Evolutionary conservation across 345 rosid species (phyloP), one percentile per base, ranked within the genome.

Genomic region (Turnera subulata): DNA sequence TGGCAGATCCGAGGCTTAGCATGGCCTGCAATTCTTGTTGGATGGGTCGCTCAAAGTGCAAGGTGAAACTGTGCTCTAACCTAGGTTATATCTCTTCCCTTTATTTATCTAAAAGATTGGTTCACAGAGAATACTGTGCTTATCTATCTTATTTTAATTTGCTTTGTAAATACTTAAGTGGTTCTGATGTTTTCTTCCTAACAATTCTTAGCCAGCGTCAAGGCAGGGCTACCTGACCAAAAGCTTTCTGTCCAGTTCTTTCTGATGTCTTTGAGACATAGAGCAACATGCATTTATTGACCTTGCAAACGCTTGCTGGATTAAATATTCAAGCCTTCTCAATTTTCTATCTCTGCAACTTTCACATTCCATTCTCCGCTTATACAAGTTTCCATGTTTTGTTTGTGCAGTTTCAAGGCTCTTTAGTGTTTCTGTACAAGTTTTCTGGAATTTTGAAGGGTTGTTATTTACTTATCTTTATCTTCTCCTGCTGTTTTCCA

Each of bases 31-130:
- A 62, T 85, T 74, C 87, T 89, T 44, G 75, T 82, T 61, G 96
- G 97, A 53, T 83, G 87, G 94, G 94, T 89, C 62, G 88, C 97
- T 73, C 94, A 89, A 72, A 86, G 96, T 75, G 98, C 98, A 68
- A 92, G 98, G 98, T 92, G 59, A 66, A 39, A 58, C 49, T 33
- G 13, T 52, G 14, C 17, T 21, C 4, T 50, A 21, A 16, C 33
- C n/a, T 51, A 24, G 20, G 29, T 42, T 17, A 12, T 19, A 9
- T 18, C 49, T 49, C 29, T 55, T 16, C 46, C 26, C n/a, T 18
- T 61, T 12, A 39, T 50, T 40, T 23, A 50, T 40, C 25, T 45
- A 39, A 17, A 13, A 13, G 35, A 25, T 35, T 13, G 12, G 26
- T n/a, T 61, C 18, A 4, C 26, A 22, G 5, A 17, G 20, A 22